A percentile compares a stretch with the other conserved stretches of the same genome.
Conservation (phyloP, 148 eudicot genomes). For the Chenopodium formosanum region DNA sequence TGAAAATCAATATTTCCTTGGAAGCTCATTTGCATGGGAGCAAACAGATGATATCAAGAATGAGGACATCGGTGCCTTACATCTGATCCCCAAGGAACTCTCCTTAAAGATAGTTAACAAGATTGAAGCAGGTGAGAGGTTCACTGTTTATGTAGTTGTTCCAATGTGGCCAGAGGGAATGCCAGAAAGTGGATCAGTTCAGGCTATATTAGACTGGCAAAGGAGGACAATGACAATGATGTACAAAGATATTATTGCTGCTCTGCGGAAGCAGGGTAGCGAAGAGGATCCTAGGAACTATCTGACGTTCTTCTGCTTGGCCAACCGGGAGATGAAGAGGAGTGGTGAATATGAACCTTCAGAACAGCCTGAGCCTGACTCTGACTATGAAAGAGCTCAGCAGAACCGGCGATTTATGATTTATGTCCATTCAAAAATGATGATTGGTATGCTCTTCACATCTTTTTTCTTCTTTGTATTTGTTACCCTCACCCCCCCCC, state of each 20-base stretch:
- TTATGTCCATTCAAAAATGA: slow-evolving; percentile 85
- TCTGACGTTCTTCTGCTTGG: slow-evolving; percentile 76
- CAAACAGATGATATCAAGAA: slow-evolving; percentile 38
- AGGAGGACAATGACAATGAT: slow-evolving; percentile 69
- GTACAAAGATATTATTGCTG: slow-evolving; percentile 58
- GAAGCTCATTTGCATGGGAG: slow-evolving; percentile 63
- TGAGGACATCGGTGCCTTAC: slow-evolving; percentile 63
- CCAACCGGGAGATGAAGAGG: slow-evolving; percentile 64
- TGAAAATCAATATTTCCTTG: slow-evolving; percentile 78
- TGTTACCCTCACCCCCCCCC: background rate
- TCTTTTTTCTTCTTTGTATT: background rate
- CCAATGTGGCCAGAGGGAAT: slow-evolving; percentile 88
- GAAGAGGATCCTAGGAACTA: slow-evolving; percentile 74
- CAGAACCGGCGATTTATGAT: slow-evolving; percentile 75
- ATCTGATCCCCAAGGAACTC: slow-evolving; percentile 71
- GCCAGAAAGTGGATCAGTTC: slow-evolving; percentile 73
- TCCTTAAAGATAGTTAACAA: slow-evolving; percentile 71
- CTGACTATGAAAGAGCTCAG: slow-evolving; percentile 62
- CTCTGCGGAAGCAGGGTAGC: slow-evolving; percentile 54
- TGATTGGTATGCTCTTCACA: slow-evolving; percentile 54
- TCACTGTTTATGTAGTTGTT: slow-evolving; percentile 59
- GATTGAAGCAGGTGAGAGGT: slow-evolving; percentile 72
- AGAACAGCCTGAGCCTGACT: slow-evolving; percentile 55
- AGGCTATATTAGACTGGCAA: slow-evolving; percentile 75
- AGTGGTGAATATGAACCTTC: slow-evolving; percentile 67